These are phyloP conservation scores for Apostasia shenzhenica DNA, from an alignment of 106 monocot species.

Conservation along the genomic window DNA sequence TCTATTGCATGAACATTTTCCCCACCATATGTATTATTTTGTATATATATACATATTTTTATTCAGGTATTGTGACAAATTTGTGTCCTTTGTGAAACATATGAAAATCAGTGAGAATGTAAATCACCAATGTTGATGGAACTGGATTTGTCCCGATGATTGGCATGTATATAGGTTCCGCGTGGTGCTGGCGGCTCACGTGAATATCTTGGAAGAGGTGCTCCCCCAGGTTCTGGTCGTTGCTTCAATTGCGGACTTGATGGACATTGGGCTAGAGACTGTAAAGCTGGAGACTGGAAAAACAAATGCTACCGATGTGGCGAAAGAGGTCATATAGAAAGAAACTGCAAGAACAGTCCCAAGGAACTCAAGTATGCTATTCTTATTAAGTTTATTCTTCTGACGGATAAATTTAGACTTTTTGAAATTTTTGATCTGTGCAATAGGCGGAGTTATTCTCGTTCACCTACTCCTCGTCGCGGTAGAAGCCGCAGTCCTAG, in stretches of 20 bases:
- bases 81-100: too few species aligned
- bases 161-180: slow-evolving; percentile 37
- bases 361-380: slow-evolving; percentile 45
- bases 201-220: slow-evolving; percentile 89
- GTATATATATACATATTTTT: too few species aligned
- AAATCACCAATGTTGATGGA: too few species aligned
- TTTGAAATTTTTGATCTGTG: too few species aligned
- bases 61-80: too few species aligned
- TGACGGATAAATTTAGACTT: not conserved
- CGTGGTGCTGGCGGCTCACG: slow-evolving; percentile 76
- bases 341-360: slow-evolving; percentile 94
- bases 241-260: slow-evolving; percentile 98
- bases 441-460: slow-evolving; percentile 59
- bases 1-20: too few species aligned
- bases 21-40: too few species aligned
- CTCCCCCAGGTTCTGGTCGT: slow-evolving; percentile 95
- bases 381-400: not conserved
- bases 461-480: slow-evolving; percentile 66
- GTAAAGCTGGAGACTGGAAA: slow-evolving; percentile 99
- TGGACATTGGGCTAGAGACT: slow-evolving; percentile 99
- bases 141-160: too few species aligned
- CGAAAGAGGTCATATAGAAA: slow-evolving; percentile 93
- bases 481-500: slow-evolving; percentile 59
- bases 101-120: too few species aligned
- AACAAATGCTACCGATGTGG: slow-evolving; percentile 99